Base-by-base conservation (phyloP, 805 yeast genomes). In the Wickerhamia fluorescens region DNA sequence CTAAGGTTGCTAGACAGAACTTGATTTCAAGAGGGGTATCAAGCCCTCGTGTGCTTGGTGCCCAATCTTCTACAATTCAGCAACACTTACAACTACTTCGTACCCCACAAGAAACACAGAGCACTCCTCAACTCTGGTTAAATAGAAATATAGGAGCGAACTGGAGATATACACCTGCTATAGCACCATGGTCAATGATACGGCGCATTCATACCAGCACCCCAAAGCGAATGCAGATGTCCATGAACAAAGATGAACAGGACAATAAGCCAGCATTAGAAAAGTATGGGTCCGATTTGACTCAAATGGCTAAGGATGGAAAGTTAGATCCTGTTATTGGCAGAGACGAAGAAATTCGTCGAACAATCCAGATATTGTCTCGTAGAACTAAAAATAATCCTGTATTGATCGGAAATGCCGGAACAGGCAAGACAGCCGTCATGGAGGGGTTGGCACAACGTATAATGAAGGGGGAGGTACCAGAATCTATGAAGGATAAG, bases 401-500 rank as follows among this genome's bases (percentile, higher is more conserved):
- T 0, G 95, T 92, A 1, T 56, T 89, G 31, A 87, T 92, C 23
- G 98, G 98, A 38, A 76, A 83, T 42, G 98, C 98, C 1, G 98
- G 98, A 59, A 94, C 96, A 0, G 98, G 98, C 61, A 89, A 89
- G 55, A 92, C 97, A 0, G 94, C 97, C 5, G 76, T 92, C 34
- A 82, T 92, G 75, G 98, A 92, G 51, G 98, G 97, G 0, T 64
- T 92, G 22, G 97, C 97, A 0, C 97, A 92, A 56, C 66, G 96
- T 45, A 88, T 92, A 28, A 75, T 85, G 6, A 75, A 81, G 33
- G 89, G 89, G 8, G 95, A 88, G 50, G 98, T 89, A 1, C 97
- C 97, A 0, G 97, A 92, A 38, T 74, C 87, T 24, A 79, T 89
- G 80, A 84, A 87, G 50, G 77, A 81, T 32, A 92, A 92, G 53